A percentile compares a stretch with the other conserved stretches of the same genome.
These are phyloP conservation scores for Coemansia furcata DNA, from an alignment of 192 early-diverging fungal genomes.

Conservation along the genomic window DNA sequence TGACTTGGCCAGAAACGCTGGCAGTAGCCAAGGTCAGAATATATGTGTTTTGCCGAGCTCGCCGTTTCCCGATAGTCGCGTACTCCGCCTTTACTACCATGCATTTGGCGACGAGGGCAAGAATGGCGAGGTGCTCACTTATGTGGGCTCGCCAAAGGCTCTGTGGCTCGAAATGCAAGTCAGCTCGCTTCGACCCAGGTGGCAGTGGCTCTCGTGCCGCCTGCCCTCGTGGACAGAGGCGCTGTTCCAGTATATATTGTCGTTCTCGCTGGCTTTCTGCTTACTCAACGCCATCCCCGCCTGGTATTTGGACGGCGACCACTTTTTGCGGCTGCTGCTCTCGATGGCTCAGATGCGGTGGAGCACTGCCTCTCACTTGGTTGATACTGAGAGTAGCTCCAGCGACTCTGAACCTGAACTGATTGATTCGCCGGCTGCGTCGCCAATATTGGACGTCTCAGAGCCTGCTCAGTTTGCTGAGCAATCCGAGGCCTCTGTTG, in stretches of 20 bases:
- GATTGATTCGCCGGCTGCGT: background rate
- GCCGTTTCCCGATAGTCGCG: conserved; percentile 22
- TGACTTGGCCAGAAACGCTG: background rate
- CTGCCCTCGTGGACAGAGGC: conserved; percentile 26
- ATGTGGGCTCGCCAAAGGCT: conserved; percentile 19
- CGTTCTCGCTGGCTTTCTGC: conserved; percentile 39
- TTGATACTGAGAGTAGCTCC: background rate
- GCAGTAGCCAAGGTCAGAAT: background rate
- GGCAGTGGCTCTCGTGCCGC: conserved; percentile 7
- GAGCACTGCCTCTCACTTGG: background rate
- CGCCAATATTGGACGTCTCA: background rate
- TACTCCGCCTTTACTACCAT: conserved; percentile 29
- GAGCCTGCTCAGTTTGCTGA: background rate
- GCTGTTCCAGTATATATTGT: conserved; percentile 35
- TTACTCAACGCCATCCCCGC: conserved; percentile 42
- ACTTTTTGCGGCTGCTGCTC: conserved; percentile 21
- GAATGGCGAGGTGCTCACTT: conserved; percentile 9
- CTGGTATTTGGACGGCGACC: conserved; percentile 37
- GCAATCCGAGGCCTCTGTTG: background rate
- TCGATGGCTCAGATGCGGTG: background rate
- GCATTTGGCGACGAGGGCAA: background rate
- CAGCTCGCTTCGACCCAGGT: conserved; percentile 27
- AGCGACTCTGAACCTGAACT: background rate
- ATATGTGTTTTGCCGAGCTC: conserved; percentile 39
- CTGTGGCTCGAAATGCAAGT: conserved; percentile 45